phyloP scores from a whole-genome alignment of 2,329 filamentous ascomycete genomes.

The Diaporthe sp. region DNA sequence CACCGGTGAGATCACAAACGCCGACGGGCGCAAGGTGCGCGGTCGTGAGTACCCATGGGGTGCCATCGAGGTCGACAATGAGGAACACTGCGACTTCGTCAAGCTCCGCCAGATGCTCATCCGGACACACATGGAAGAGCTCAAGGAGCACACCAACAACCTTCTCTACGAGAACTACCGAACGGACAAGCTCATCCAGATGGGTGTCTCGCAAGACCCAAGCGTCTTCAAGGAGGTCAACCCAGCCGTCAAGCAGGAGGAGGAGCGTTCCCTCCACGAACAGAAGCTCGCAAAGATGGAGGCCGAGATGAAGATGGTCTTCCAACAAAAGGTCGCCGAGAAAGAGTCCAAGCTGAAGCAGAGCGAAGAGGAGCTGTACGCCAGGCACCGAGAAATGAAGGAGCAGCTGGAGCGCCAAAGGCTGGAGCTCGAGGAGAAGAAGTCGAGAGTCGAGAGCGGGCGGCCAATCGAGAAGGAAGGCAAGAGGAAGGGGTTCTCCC shows the following conservation, averaged over 20 bases:
- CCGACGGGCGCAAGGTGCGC: conserved; percentile 94
- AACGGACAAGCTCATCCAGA: conserved; percentile 97
- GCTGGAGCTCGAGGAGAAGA: conserved; percentile 98
- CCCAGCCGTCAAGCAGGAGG: conserved; percentile 99
- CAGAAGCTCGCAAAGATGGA: conserved; percentile 99
- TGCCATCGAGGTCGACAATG: conserved; percentile 98
- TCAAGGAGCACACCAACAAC: conserved; percentile 99
- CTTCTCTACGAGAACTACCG: conserved; percentile 99
- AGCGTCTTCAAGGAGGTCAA: conserved; percentile 99
- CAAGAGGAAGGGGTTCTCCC: conserved; percentile 99
- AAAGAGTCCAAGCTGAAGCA: conserved; percentile 99
- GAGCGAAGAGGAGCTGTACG: conserved; percentile 98
- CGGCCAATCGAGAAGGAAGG: conserved; percentile 96
- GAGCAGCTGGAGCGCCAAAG: conserved; percentile 97
- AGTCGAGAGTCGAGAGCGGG: conserved; percentile 92
- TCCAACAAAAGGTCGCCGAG: conserved; percentile 99
- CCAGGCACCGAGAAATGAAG: conserved; percentile 99
- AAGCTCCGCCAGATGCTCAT: conserved; percentile 99
- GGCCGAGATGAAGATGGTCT: conserved; percentile 99
- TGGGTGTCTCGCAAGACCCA: conserved; percentile 98
- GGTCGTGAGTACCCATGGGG: conserved; percentile 98
- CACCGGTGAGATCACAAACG: conserved; percentile 91
- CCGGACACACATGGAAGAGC: conserved; percentile 99
- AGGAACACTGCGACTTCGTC: conserved; percentile 99
- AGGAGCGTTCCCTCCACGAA: conserved; percentile 97